Evolutionary conservation across 148 eudicot species (phyloP).

Genomic region (Chenopodium formosanum): DNA sequence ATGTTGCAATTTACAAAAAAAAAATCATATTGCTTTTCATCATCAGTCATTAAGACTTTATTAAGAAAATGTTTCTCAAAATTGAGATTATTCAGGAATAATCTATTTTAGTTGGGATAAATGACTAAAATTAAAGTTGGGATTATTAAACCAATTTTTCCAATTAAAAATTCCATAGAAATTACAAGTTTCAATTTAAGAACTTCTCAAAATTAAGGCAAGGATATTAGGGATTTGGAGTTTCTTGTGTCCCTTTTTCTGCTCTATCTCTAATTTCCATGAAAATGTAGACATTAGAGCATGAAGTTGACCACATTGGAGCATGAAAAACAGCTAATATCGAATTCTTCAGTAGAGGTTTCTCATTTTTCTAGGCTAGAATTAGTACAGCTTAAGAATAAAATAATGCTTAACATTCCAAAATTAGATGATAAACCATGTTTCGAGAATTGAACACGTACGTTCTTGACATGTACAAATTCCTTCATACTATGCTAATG

Average conservation of each 20-base stretch:
- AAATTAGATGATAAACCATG: neutral
- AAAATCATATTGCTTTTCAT: too few relatives aligned
- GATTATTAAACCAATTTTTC: too few relatives aligned
- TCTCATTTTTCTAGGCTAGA: neutral
- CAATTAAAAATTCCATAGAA: too few relatives aligned
- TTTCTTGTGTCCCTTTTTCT: neutral
- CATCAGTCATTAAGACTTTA: too few relatives aligned
- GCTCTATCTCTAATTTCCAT: too few relatives aligned
- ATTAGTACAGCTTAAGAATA: neutral
- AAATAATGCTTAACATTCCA: neutral
- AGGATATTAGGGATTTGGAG: neutral
- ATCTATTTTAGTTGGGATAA: too few relatives aligned
- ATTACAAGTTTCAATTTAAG: neutral
- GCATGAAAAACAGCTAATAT: neutral
- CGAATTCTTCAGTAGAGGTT: neutral
- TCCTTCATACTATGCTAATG: neutral
- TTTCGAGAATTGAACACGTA: neutral
- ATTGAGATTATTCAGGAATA: too few relatives aligned
- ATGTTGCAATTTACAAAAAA: too few relatives aligned
- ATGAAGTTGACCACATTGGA: slow-evolving; percentile 13
- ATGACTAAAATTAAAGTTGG: too few relatives aligned
- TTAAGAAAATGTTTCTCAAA: too few relatives aligned
- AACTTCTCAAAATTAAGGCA: too few relatives aligned
- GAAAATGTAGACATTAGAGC: neutral
- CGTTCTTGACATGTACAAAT: slow-evolving; percentile 9